Conservation (phyloP, 108 stramenopile species). For the Parietichytrium sp. region DNA sequence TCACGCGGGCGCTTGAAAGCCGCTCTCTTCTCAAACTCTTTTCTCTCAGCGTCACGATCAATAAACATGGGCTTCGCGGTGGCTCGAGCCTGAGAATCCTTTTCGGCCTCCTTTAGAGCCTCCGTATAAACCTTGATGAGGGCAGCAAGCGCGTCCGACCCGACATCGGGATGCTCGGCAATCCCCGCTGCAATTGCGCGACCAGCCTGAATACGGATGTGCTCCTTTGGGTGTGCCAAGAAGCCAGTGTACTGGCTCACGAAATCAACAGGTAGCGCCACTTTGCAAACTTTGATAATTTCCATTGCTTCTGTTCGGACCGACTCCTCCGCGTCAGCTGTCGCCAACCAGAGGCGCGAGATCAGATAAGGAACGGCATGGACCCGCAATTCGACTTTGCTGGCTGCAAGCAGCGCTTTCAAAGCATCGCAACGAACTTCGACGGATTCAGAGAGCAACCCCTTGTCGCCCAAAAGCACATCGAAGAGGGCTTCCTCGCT, state of each 20-base stretch:
- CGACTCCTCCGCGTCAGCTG: background rate
- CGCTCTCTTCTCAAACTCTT: background rate
- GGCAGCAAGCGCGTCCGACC: background rate
- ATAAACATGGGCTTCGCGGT: conserved; percentile 16
- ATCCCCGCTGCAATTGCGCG: conserved; percentile 12
- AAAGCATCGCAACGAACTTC: conserved; percentile 11
- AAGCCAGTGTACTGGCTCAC: background rate
- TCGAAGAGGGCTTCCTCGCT: background rate
- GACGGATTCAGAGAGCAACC: conserved; percentile 3
- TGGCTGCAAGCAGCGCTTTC: background rate
- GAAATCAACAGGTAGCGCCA: background rate
- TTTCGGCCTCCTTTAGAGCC: background rate
- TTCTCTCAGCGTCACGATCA: conserved; percentile 10
- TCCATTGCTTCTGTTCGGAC: background rate
- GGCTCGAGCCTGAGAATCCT: background rate
- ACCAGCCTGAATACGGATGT: background rate
- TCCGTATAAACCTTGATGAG: background rate
- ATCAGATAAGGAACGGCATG: background rate
- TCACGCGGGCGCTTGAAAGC: background rate
- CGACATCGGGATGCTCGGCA: conserved; percentile 1
- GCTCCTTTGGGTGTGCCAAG: background rate
- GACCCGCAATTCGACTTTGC: background rate
- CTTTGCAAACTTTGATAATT: background rate
- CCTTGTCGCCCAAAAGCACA: background rate
- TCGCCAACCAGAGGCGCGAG: background rate